Percentiles rank a stretch among this genome's conserved stretches.
Evolutionary conservation across 2,329 filamentous ascomycete genomes (phyloP).

Genomic region (Apiospora pterosperma): DNA sequence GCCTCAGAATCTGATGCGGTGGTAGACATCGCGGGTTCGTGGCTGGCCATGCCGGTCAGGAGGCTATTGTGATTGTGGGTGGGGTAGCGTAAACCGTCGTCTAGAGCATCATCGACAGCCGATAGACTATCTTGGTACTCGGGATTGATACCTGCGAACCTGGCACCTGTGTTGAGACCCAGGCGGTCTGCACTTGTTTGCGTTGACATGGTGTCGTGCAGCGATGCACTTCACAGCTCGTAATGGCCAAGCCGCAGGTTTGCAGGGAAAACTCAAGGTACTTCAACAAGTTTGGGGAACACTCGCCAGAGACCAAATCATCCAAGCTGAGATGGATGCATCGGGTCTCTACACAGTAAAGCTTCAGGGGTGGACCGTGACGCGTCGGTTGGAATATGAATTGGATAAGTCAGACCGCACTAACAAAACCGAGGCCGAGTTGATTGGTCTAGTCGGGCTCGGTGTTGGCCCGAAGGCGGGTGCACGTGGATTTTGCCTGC

Average conservation of each 20-base stretch:
- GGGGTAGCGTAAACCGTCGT: slow-evolving; percentile 11
- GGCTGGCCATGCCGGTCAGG: not conserved
- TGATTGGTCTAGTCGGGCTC: not conserved
- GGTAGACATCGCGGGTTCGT: not conserved
- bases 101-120: slow-evolving; percentile 24
- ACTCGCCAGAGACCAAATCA: not conserved
- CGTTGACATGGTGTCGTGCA: not conserved
- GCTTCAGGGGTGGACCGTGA: not conserved
- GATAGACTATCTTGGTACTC: slow-evolving; percentile 32
- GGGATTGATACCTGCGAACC: slow-evolving; percentile 32
- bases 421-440: not conserved
- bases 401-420: not conserved
- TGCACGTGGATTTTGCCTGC: not conserved
- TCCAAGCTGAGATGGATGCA: not conserved
- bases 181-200: not conserved
- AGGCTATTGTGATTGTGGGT: not conserved
- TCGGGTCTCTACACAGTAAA: not conserved
- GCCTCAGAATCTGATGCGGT: no score
- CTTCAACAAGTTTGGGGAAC: not conserved
- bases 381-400: not conserved
- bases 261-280: not conserved
- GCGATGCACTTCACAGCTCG: not conserved
- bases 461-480: not conserved
- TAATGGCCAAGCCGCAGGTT: not conserved
- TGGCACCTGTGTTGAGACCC: slow-evolving; percentile 17